phyloP scores from a whole-genome alignment of 148 eudicot genomes.

The Amaranthus hypochondriacus region DNA sequence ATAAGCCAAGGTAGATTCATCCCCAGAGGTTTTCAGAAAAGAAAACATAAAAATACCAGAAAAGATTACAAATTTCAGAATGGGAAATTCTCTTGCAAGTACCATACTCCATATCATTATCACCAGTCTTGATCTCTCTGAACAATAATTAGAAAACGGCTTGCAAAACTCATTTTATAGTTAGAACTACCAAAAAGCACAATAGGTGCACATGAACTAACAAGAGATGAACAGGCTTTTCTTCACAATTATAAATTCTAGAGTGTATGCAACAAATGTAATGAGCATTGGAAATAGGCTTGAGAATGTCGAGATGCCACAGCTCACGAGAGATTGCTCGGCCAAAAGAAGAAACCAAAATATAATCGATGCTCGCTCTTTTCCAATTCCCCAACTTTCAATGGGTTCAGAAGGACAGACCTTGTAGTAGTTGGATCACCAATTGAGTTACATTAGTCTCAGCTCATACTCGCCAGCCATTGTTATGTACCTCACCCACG shows the following conservation, averaged over 20 bases:
- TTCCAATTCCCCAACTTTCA: constrained; percentile 1
- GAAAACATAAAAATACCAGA: no score
- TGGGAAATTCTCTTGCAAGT: constrained; percentile 8
- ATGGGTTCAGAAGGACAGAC: constrained; percentile 4
- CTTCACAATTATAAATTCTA: constrained; percentile 8
- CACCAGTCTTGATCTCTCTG: neutral
- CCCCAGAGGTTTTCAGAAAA: no score
- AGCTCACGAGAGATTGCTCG: neutral
- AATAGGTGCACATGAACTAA: constrained; percentile 19
- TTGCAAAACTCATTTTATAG: constrained; percentile 11
- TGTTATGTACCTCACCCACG: constrained; percentile 73
- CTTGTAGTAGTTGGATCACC: constrained; percentile 7
- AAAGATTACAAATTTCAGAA: constrained; percentile 10
- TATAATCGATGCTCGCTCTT: neutral
- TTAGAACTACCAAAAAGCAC: constrained; percentile 11
- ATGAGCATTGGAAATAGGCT: constrained; percentile 7
- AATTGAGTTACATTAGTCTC: constrained; percentile 32
- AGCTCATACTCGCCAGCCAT: constrained; percentile 69
- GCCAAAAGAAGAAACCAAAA: constrained; percentile 2
- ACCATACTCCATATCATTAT: neutral
- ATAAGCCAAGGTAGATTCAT: no score
- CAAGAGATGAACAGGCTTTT: constrained; percentile 5
- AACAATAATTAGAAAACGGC: constrained; percentile 14
- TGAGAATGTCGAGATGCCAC: neutral
- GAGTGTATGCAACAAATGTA: constrained; percentile 7